phyloP scores from a whole-genome alignment of 2,329 filamentous ascomycete species.

The Fusarium nelsonii region DNA sequence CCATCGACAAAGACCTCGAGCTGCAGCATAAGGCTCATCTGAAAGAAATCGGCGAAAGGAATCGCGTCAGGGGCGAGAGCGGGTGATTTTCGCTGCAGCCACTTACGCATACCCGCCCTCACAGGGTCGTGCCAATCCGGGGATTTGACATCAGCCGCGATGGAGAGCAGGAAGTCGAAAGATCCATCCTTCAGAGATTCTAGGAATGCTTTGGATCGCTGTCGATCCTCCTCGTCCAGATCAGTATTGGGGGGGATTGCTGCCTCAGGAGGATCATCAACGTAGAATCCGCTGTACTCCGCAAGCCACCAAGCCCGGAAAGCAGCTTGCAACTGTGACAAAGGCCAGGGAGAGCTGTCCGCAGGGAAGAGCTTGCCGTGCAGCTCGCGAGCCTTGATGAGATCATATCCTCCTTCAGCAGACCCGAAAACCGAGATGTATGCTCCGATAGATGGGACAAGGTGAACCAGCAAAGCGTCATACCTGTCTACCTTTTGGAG shows the following conservation, averaged over 20 bases:
- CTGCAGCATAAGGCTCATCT: constrained; percentile 79
- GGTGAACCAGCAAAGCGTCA: constrained; percentile 79
- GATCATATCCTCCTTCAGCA: constrained; percentile 74
- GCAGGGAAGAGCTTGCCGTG: constrained; percentile 75
- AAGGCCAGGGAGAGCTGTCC: constrained; percentile 77
- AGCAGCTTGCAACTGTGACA: constrained; percentile 82
- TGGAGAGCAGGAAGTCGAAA: constrained; percentile 89
- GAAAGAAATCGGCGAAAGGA: constrained; percentile 78
- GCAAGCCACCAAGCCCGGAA: constrained; percentile 88
- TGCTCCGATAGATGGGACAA: constrained; percentile 82
- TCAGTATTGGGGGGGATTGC: constrained; percentile 70
- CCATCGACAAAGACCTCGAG: constrained; percentile 90
- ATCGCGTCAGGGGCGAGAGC: constrained; percentile 75
- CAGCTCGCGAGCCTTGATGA: constrained; percentile 77
- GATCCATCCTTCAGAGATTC: constrained; percentile 87
- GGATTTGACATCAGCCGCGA: constrained; percentile 83
- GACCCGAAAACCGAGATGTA: constrained; percentile 85
- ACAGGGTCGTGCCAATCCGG: constrained; percentile 91
- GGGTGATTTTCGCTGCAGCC: constrained; percentile 84
- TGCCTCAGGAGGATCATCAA: constrained; percentile 75
- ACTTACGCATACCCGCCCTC: constrained; percentile 82
- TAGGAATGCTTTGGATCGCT: constrained; percentile 78
- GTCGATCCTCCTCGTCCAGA: constrained; percentile 75
- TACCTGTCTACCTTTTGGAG: constrained; percentile 81
- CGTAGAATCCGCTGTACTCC: constrained; percentile 91